Evolutionary conservation across 129 eudicot genomes (phyloP).

Genomic region (Pseudognaphalium luteoalbum): DNA sequence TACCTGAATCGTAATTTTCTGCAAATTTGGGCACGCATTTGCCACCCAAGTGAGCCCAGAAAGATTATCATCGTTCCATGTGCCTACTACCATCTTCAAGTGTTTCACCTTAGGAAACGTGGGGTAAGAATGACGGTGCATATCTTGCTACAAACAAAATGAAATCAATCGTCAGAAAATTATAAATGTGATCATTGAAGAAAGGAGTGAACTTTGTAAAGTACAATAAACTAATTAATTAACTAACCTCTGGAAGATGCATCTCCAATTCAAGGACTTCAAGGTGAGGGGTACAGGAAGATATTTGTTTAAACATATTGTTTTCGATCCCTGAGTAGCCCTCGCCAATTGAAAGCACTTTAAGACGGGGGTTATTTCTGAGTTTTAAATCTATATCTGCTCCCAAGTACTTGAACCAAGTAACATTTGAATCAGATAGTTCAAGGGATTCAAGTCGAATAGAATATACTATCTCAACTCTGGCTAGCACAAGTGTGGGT

Average conservation of each 20-base stretch:
- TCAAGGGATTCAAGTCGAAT: constrained; percentile 26
- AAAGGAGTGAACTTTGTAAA: not conserved
- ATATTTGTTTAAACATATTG: constrained; percentile 38
- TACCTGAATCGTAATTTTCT: constrained; percentile 43
- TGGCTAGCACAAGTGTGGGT: constrained; percentile 27
- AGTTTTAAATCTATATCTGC: constrained; percentile 20
- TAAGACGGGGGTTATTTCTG: constrained; percentile 41
- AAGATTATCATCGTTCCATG: constrained; percentile 42
- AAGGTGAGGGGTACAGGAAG: constrained; percentile 35
- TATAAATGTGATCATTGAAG: not conserved
- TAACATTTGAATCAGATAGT: constrained; percentile 36
- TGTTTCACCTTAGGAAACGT: constrained; percentile 40
- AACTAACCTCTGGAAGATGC: constrained; percentile 37
- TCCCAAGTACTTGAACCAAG: constrained; percentile 38
- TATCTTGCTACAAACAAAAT: not conserved
- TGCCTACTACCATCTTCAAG: constrained; percentile 38
- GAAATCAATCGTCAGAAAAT: not conserved
- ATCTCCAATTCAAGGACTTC: constrained; percentile 40
- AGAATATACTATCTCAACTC: constrained; percentile 37
- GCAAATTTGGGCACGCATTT: constrained; percentile 42
- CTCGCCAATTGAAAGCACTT: constrained; percentile 34
- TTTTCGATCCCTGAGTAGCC: constrained; percentile 35
- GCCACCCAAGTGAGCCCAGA: constrained; percentile 31
- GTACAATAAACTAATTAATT: constrained; percentile 9
- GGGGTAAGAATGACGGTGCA: constrained; percentile 29